A percentile compares a stretch with the other conserved stretches of the same genome.
phyloP scores from a whole-genome alignment of 2,329 filamentous ascomycete genomes.

The Pyricularia sp. region DNA sequence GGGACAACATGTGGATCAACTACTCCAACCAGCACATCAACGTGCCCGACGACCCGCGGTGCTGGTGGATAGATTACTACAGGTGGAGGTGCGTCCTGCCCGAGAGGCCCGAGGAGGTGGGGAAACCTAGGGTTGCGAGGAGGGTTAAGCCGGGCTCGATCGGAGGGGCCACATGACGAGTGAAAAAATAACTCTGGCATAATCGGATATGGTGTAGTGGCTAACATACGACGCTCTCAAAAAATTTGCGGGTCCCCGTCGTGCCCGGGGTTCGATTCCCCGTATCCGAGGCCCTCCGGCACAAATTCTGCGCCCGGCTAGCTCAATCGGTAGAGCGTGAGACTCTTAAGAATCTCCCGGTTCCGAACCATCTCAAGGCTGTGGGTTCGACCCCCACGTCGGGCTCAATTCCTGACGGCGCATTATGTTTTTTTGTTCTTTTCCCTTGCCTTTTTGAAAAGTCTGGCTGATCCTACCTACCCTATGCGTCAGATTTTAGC shows the following conservation, averaged over 20 bases:
- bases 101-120: not conserved
- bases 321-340: slow-evolving; percentile 67
- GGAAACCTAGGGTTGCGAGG: not conserved
- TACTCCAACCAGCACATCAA: slow-evolving; percentile 1
- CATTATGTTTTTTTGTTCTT: no score
- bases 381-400: not conserved
- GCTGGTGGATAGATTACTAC: not conserved
- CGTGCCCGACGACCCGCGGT: not conserved
- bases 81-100: not conserved
- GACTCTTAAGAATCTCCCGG: slow-evolving; percentile 41
- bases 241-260: no score
- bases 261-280: slow-evolving; percentile 1
- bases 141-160: no score
- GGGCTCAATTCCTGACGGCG: not conserved
- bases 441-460: no score
- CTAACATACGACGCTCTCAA: no score
- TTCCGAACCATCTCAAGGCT: not conserved
- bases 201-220: no score
- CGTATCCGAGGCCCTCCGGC: not conserved
- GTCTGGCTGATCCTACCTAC: no score
- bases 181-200: no score
- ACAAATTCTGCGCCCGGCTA: slow-evolving; percentile 36
- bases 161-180: no score
- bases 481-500: no score
- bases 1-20: not conserved